Base-by-base conservation (phyloP, 2,329 filamentous ascomycete species). In the Talaromyces sp. region DNA sequence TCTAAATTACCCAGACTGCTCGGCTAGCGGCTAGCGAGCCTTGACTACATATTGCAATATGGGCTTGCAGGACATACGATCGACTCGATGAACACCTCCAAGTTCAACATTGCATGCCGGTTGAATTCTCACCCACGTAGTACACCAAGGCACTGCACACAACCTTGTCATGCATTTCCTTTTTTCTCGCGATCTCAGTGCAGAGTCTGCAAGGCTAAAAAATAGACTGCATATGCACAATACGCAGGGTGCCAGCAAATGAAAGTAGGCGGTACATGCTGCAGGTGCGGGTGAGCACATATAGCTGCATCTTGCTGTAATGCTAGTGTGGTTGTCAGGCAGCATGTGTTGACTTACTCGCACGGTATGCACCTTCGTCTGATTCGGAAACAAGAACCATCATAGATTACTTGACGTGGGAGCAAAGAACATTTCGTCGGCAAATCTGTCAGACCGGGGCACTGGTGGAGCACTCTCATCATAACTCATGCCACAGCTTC, bases 151-250 rank as follows among this genome's bases (percentile, higher is more conserved):
- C 22, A 54, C 22, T 19, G 6, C 19, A 37, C n/a, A 35, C 4
- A 35, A 19, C 31, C 14, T n/a, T 54, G 31, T 22, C 19, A 13
- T 54, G 16, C 22, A 54, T 13, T 54, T 33, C n/a, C 22, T 37
- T 54, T 54, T 33, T 54, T 54, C 16, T 19, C 8, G n/a, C 31
- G 31, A 54, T 33, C 9, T 19, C 4, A 22, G 10, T 35, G 31
- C 50, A 35, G 50, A 31, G n/a, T 19, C 27, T 35, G 31, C 50
- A 19, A 31, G 19, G 16, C 59, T 61, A 61, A 8, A 41, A 22
- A n/a, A 39, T 56, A 62, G 60, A n/a, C 60, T 37, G 60, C 61
- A 63, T 63, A 63, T 63, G 50, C 61, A 63, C 11, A 33, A 56
- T 41, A 45, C 48, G 27, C 33, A 47, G 41, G 39, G 50, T 33